Evolutionary conservation across 2,329 filamentous ascomycete species (phyloP), one percentile per base, ranked within the genome.

Genomic region (Ophiostoma angusticollis): DNA sequence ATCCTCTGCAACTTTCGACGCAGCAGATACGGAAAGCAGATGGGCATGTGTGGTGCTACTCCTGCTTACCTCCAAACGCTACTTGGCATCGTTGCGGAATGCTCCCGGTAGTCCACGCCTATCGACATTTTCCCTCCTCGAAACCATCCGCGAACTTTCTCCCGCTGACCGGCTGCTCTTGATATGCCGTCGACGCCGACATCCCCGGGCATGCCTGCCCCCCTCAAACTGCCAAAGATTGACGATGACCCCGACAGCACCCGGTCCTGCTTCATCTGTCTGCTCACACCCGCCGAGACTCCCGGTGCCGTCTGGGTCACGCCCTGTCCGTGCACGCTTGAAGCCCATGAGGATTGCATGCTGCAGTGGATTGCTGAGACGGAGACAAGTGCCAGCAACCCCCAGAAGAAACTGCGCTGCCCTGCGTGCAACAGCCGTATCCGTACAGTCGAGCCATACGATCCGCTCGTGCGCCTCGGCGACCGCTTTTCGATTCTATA

Each of bases 281-380:
- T 78, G 22, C 66, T 64, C 46, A 74, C 74, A 35, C 63, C 75
- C 46, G 61, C 62, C 19, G 66, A 74, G 28, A 58, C 55, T 9
- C 64, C 69, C 4, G 52, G 53, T 14, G 56, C 60, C 32, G 58
- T 64, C 39, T 98, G 91, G 89, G 78, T 84, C 31, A 83, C 81
- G 39, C 87, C 91, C 2, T 98, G 91, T 56, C 81, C 80, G 1
- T 98, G 91, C 60, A 86, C 84, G 11, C 68, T 98, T 28, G 83
- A 84, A 40, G 91, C 87, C 1, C 91, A 98, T 56, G 86, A 96
- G 57, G 73, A 77, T 44, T 94, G 87, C 56, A 70, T 96, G 48
- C 68, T 96, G 28, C 81, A 85, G 52, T 98, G 87, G 87, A 80
- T 96, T 14, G 80, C 84, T n/a, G 85, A 94, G 54, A 74, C 85